Evolutionary conservation across 2,329 filamentous ascomycete genomes (phyloP), one percentile per base, ranked within the genome.

Genomic region (Parasarocladium wereldwijsianum): DNA sequence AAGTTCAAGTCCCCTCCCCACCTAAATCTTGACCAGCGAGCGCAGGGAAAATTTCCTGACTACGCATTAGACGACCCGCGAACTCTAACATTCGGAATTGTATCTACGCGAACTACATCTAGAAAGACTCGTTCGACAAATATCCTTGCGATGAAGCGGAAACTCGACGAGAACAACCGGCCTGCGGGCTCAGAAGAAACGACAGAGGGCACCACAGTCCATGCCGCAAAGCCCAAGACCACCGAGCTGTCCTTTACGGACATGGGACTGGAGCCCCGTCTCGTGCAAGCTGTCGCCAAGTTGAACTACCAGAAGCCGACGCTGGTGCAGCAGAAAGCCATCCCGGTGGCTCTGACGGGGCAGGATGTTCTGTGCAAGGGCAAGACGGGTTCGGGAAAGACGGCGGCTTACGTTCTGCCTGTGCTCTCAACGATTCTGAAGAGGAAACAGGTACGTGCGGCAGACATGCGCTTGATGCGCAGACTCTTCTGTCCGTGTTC

Each of bases 341-440:
- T 98, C 37, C 90, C 90, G 2, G 58, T 94, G 21, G 84, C 83
- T 14, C 62, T 96, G 12, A 74, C 85, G 39, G 87, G 90, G 9
- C 77, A 83, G 46, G 85, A 96, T 62, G 75, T 98, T 27, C 63
- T 96, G 22, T 86, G 85, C 32, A 85, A 87, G 47, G 84, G 87
- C 21, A 92, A 87, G 54, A 96, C 90, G 5, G 90, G 90, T 9
- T 93, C 86, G 4, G 90, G 90, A 41, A 98, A 98, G 64, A 98
- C 90, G 8, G 84, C 84, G n/a, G 87, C 90, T 29, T 96, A 96
- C 50, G 62, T 93, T 6, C 65, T 98, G 24, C 90, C 90, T 2
- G 67, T 93, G n/a, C 57, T 98, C 11, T 80, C 93, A 41, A 70
- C 71, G 20, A 81, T 93, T 37, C 58, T 98, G 33, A 81, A 78